phyloP scores from a whole-genome alignment of 2,329 filamentous ascomycete genomes.

The Trichoderma sp. region DNA sequence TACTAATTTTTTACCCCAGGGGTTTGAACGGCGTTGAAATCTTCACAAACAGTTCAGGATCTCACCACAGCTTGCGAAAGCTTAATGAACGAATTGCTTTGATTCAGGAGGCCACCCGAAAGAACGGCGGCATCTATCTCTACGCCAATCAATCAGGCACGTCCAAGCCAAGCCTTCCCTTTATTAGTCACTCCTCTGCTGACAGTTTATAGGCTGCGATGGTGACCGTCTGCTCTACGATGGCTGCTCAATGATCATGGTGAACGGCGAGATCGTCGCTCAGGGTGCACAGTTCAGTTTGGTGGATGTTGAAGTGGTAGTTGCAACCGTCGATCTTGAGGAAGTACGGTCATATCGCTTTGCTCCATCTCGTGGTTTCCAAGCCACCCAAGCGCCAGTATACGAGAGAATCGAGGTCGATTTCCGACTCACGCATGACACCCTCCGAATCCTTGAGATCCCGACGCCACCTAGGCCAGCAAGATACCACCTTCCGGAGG shows the following conservation, averaged over 20 bases:
- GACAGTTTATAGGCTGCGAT: background rate
- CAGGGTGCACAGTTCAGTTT: slow-evolving; percentile 65
- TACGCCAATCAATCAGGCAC: slow-evolving; percentile 35
- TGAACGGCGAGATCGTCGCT: slow-evolving; percentile 62
- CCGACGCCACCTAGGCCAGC: slow-evolving; percentile 11
- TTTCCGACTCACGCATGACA: slow-evolving; percentile 29
- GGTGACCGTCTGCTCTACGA: slow-evolving; percentile 41
- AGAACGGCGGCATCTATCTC: slow-evolving; percentile 59
- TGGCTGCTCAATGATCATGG: slow-evolving; percentile 43
- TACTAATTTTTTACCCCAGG: background rate
- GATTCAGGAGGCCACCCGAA: slow-evolving; percentile 66
- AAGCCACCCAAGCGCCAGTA: slow-evolving; percentile 21
- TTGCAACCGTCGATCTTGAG: slow-evolving; percentile 69
- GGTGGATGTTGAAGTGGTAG: slow-evolving; percentile 65
- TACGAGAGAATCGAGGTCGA: slow-evolving; percentile 24
- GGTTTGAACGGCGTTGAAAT: slow-evolving; percentile 17
- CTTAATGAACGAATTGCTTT: slow-evolving; percentile 63
- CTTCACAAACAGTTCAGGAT: slow-evolving; percentile 31
- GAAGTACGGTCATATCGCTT: slow-evolving; percentile 53
- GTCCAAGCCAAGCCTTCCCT: background rate
- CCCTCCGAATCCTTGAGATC: slow-evolving; percentile 26
- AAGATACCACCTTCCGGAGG: slow-evolving; percentile 61
- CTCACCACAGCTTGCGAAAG: slow-evolving; percentile 60
- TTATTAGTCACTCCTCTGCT: background rate
- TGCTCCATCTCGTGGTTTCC: slow-evolving; percentile 18